Evolutionary conservation across 164 flowering plant genomes (phyloP).

Genomic region (Magnolia sinica): DNA sequence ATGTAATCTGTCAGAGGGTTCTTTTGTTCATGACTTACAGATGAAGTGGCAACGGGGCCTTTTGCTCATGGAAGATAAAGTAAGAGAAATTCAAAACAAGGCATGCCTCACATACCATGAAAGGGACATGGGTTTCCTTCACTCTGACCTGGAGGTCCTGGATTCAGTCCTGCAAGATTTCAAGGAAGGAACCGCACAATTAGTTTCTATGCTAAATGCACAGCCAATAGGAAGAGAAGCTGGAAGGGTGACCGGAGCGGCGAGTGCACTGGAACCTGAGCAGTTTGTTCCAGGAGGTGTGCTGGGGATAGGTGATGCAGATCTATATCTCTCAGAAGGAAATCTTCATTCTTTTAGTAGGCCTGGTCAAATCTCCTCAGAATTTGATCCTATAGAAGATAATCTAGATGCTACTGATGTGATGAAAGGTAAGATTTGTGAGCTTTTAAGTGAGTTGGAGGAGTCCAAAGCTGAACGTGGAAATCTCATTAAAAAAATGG

Average conservation of each 20-base stretch:
- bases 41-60: slow-evolving; percentile 51
- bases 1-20: neutral
- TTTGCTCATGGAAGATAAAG: slow-evolving; percentile 49
- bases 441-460: slow-evolving; percentile 70
- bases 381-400: slow-evolving; percentile 32
- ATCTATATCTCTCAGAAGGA: slow-evolving; percentile 47
- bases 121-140: slow-evolving; percentile 38
- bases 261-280: slow-evolving; percentile 17
- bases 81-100: slow-evolving; percentile 55
- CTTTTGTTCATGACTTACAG: slow-evolving; percentile 24
- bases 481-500: slow-evolving; percentile 66
- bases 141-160: slow-evolving; percentile 52
- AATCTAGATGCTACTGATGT: slow-evolving; percentile 25
- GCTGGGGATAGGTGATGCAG: slow-evolving; percentile 22
- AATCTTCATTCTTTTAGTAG: slow-evolving; percentile 32
- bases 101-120: slow-evolving; percentile 38
- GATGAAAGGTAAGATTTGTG: slow-evolving; percentile 49
- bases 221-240: slow-evolving; percentile 16
- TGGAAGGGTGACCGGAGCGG: slow-evolving; percentile 14
- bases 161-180: slow-evolving; percentile 44
- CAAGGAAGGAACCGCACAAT: slow-evolving; percentile 31
- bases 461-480: slow-evolving; percentile 73
- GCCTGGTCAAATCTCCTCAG: slow-evolving; percentile 32
- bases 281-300: slow-evolving; percentile 26
- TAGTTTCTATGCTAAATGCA: slow-evolving; percentile 14